A percentile compares a stretch with the other conserved stretches of the same genome.
phyloP scores from a whole-genome alignment of 2,329 filamentous ascomycete species.

The Pseudopyrenochaeta lycopersici region DNA sequence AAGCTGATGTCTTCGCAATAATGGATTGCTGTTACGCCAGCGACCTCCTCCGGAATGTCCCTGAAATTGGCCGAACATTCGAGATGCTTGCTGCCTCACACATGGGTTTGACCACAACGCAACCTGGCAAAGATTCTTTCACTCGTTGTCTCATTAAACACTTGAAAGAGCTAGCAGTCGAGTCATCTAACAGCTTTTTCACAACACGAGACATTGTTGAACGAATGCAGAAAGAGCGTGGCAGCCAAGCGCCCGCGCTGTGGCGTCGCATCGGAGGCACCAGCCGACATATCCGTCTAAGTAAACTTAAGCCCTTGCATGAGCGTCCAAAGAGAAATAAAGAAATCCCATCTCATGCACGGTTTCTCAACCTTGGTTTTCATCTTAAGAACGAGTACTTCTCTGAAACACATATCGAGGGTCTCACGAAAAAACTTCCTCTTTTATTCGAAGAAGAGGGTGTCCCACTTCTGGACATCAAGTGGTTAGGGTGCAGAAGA shows the following conservation, averaged over 20 bases:
- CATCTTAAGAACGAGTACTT: not conserved
- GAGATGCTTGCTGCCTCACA: slow-evolving; percentile 9
- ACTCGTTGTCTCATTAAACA: slow-evolving; percentile 10
- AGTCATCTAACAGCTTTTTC: slow-evolving; percentile 1
- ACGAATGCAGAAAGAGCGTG: slow-evolving; percentile 5
- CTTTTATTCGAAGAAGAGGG: no score
- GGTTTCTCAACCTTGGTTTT: slow-evolving; percentile 9
- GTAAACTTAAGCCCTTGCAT: slow-evolving; percentile 5
- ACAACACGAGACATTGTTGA: slow-evolving; percentile 3
- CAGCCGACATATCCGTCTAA: slow-evolving; percentile 6
- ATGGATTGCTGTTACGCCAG: slow-evolving; percentile 35
- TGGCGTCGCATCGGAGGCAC: not conserved
- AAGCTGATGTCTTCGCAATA: slow-evolving; percentile 27
- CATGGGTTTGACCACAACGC: slow-evolving; percentile 1
- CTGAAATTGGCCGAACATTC: slow-evolving; percentile 6
- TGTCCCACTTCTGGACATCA: no score
- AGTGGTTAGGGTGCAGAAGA: no score
- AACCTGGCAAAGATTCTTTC: slow-evolving; percentile 13
- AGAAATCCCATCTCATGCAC: not conserved
- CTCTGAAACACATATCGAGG: no score
- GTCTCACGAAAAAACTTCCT: no score
- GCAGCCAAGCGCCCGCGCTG: not conserved
- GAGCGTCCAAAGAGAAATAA: not conserved
- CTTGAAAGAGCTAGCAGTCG: slow-evolving; percentile 1
- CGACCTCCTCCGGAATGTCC: slow-evolving; percentile 15